A percentile compares a stretch with the other conserved stretches of the same genome.
Evolutionary conservation across 345 rosid species (phyloP).

Genomic region (Excoecaria agallocha): DNA sequence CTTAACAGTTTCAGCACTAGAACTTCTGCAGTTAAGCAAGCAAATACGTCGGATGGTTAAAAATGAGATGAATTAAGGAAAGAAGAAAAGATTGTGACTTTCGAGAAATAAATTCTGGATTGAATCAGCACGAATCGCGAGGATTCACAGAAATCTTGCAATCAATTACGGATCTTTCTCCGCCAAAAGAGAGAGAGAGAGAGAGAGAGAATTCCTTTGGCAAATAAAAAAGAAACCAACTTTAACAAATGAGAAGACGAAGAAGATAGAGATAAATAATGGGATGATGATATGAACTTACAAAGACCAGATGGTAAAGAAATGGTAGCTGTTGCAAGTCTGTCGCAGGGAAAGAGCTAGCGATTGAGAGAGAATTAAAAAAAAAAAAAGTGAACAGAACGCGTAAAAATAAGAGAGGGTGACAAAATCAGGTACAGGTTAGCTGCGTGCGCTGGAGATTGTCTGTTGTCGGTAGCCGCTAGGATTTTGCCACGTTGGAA

Average conservation of each 20-base stretch:
- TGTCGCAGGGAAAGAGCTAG: background rate
- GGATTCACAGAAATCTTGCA: constrained; percentile 5
- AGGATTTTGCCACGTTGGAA: constrained; percentile 42
- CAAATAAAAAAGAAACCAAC: background rate
- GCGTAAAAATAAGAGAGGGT: constrained; percentile 1
- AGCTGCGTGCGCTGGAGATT: constrained; percentile 28
- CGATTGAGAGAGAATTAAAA: background rate
- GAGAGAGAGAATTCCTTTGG: background rate
- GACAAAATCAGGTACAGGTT: constrained; percentile 26
- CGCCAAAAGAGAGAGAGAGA: background rate
- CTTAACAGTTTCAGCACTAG: constrained; percentile 1
- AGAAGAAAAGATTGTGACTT: background rate
- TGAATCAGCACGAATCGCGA: constrained; percentile 14
- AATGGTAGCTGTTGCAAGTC: background rate
- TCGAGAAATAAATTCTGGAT: background rate
- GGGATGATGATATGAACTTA: background rate
- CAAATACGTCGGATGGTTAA: background rate
- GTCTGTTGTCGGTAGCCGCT: constrained; percentile 60
- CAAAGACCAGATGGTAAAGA: constrained; percentile 4
- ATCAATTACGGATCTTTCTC: constrained; percentile 14
- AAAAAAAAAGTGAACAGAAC: background rate
- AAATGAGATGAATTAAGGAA: background rate
- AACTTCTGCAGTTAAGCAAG: background rate
- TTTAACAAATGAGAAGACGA: background rate
- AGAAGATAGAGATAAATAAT: background rate